These are phyloP conservation scores for Fusarium avenaceum DNA, from an alignment of 2,329 filamentous ascomycete species.

Conservation along the genomic window DNA sequence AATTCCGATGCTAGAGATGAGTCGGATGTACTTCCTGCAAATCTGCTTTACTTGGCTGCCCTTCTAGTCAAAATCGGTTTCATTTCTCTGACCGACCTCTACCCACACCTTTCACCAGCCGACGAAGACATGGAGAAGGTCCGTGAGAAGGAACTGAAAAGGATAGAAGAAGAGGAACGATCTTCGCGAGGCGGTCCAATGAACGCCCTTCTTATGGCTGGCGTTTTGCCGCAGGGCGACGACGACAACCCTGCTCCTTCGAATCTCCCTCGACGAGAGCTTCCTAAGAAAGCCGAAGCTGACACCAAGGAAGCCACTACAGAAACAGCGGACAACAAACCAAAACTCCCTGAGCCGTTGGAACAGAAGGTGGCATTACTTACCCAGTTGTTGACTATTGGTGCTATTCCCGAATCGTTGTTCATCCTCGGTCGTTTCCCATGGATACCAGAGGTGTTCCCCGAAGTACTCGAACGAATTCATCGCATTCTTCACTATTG, in stretches of 20 bases:
- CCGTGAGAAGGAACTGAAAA: constrained; percentile 77
- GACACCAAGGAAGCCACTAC: constrained; percentile 63
- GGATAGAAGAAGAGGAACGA: constrained; percentile 83
- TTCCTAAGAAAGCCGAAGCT: constrained; percentile 64
- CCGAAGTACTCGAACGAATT: constrained; percentile 82
- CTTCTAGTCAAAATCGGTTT: constrained; percentile 97
- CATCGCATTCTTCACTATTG: constrained; percentile 89
- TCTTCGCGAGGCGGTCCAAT: constrained; percentile 76
- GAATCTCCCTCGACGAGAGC: constrained; percentile 64
- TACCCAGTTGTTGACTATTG: constrained; percentile 88
- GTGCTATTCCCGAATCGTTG: constrained; percentile 90
- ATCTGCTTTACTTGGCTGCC: constrained; percentile 91
- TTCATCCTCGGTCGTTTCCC: constrained; percentile 93
- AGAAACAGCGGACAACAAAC: constrained; percentile 62
- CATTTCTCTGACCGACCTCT: constrained; percentile 90
- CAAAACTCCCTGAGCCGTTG: constrained; percentile 75
- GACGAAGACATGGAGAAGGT: constrained; percentile 86
- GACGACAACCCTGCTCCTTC: constrained; percentile 76
- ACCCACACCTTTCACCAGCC: constrained; percentile 88
- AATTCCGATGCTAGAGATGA: constrained; percentile 82
- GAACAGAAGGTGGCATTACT: constrained; percentile 92
- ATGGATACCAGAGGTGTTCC: constrained; percentile 89
- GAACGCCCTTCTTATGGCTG: constrained; percentile 90
- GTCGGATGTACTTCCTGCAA: constrained; percentile 85
- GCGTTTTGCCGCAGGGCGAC: constrained; percentile 74